phyloP scores from a whole-genome alignment of 2,329 filamentous ascomycete genomes.

The Colletotrichum ledebouriae region DNA sequence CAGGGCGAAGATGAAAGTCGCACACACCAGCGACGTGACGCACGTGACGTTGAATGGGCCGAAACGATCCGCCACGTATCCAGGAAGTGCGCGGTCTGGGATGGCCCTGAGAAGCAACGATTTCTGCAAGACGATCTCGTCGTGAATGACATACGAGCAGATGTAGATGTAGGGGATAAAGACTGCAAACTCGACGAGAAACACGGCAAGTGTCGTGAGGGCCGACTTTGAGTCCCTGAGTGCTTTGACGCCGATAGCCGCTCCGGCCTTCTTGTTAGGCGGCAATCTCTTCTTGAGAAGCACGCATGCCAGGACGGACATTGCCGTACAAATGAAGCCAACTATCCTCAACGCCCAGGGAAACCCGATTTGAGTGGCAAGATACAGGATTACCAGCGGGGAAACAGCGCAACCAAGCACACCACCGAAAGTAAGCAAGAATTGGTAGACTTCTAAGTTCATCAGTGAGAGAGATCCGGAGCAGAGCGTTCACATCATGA shows the following conservation, averaged over 20 bases:
- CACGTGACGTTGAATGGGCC: conserved; percentile 80
- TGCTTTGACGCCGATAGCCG: conserved; percentile 63
- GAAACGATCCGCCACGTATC: conserved; percentile 75
- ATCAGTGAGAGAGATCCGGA: not conserved
- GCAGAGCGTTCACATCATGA: conserved; percentile 64
- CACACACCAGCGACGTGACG: conserved; percentile 61
- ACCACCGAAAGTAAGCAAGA: conserved; percentile 76
- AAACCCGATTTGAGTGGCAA: conserved; percentile 49
- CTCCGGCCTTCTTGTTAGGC: conserved; percentile 57
- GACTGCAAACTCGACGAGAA: conserved; percentile 71
- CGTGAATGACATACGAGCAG: conserved; percentile 70
- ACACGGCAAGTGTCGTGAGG: conserved; percentile 66
- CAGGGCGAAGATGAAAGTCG: conserved; percentile 65
- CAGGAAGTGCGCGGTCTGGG: conserved; percentile 76
- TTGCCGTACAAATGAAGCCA: conserved; percentile 46
- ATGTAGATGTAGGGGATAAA: conserved; percentile 79
- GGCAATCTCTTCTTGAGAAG: conserved; percentile 61
- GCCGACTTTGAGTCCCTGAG: conserved; percentile 64
- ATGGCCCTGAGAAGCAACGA: conserved; percentile 76
- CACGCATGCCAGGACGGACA: conserved; percentile 48
- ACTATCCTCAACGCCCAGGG: conserved; percentile 50
- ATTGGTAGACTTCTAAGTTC: conserved; percentile 72
- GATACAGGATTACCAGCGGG: conserved; percentile 49
- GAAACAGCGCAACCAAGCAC: conserved; percentile 72
- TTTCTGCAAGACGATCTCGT: conserved; percentile 66